Percentiles rank a stretch among this genome's conserved stretches.
Evolutionary conservation across 768 basidiomycete species (phyloP).

Genomic region (Mrakia gelida): DNA sequence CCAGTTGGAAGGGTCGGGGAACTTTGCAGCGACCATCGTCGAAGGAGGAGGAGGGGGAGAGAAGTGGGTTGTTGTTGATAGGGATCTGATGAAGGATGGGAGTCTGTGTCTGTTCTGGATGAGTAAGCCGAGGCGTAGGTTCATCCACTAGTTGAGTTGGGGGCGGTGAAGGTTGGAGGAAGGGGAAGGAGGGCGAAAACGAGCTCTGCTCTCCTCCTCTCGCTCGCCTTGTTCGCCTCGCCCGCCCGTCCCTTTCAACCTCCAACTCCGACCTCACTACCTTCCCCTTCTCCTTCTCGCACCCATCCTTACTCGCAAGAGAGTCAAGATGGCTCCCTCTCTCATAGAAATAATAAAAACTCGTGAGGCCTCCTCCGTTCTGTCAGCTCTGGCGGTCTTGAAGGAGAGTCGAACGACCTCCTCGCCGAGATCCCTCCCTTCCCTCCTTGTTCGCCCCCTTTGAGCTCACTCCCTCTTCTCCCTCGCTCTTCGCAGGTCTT

Average conservation of each 20-base stretch:
- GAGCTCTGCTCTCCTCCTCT: background rate
- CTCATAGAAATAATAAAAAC: conserved; percentile 6
- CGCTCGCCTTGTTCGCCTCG: background rate
- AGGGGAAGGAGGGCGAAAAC: background rate
- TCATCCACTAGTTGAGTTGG: background rate
- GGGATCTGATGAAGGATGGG: background rate
- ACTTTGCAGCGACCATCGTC: conserved; percentile 30
- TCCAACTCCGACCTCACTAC: background rate
- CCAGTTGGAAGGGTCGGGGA: conserved; percentile 53
- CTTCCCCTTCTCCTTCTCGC: background rate
- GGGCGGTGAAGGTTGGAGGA: background rate
- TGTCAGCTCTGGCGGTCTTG: background rate
- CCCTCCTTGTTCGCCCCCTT: background rate
- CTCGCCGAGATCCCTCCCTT: background rate
- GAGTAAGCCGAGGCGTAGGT: background rate
- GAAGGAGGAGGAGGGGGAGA: background rate
- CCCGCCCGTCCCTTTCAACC: background rate
- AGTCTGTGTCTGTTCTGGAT: background rate
- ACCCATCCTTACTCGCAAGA: background rate
- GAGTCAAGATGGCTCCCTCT: background rate
- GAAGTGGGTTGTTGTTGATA: background rate
- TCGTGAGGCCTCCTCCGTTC: background rate
- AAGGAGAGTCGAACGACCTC: background rate
- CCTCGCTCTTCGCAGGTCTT: conserved; percentile 10
- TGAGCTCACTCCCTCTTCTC: background rate